Evolutionary conservation across 768 basidiomycete genomes (phyloP), one percentile per base, ranked within the genome.

Genomic region (Fomitopsis serialis): DNA sequence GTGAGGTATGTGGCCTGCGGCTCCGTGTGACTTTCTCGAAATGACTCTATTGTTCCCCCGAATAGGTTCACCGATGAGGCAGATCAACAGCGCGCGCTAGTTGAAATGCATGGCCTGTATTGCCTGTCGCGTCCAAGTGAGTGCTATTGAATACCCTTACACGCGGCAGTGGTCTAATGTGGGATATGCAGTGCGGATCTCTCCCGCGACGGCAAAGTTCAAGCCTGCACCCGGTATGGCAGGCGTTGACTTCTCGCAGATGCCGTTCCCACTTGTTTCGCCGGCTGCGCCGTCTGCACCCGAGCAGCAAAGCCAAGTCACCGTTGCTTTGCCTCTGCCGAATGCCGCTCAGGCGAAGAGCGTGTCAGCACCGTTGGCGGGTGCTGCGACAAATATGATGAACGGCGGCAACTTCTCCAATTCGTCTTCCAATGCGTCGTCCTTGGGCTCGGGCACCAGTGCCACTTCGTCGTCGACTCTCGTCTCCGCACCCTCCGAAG

Each of bases 61-160:
- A 50, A n/a, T 58, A 91, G 89, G 56, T 96, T 96, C 68, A 89
- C 87, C 3, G 88, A 92, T 54, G 91, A 94, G 66, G 73, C 80
- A 32, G 94, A 97, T 67, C 90, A 92, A 66, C 87, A 90, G 63
- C 85, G 94, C 43, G 92, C 92, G 2, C 74, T 96, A 54, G 87
- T 87, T 52, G 92, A 92, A 72, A 94, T 92, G 90, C 90, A 91
- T 61, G 92, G 92, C 11, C 74, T 93, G 12, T 93, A 93, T 63
- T 92, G 92, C 65, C 78, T 91, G 47, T 91, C 89, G 35, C 81
- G 92, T 54, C 92, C 92, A 45, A 93, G 91, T 92, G 68, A 58
- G 88, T 77, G 17, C 42, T 25, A 45, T 22, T 32, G 45, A 36
- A 53, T 37, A 51, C 45, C 22, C 32, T 50, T 36, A 29, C 42